Conservation (phyloP, 2,329 filamentous ascomycete species). For the Harringtonia aguacate region DNA sequence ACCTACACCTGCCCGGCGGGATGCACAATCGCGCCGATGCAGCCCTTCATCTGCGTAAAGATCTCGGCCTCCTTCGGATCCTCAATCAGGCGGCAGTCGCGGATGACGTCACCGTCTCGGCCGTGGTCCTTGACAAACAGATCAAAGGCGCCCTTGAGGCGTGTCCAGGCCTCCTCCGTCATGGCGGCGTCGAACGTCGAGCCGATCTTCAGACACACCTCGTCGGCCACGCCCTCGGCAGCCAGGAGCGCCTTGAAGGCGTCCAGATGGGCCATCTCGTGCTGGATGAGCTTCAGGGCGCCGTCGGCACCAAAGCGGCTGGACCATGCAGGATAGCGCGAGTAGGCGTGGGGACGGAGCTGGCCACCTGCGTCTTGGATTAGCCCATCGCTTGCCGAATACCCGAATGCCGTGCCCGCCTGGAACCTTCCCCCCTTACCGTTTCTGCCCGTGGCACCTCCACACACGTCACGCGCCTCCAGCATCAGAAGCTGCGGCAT, state of each 20-base stretch:
- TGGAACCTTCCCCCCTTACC: too few relatives aligned
- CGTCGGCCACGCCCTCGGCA: background rate
- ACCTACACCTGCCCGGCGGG: slow-evolving; percentile 1
- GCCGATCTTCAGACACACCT: background rate
- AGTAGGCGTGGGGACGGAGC: slow-evolving; percentile 3
- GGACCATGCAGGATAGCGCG: background rate
- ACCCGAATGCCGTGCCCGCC: too few relatives aligned
- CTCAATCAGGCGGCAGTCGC: background rate
- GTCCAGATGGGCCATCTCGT: slow-evolving; percentile 2
- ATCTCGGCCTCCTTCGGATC: slow-evolving; percentile 1
- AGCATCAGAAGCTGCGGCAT: slow-evolving; percentile 41
- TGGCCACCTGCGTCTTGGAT: slow-evolving; percentile 16
- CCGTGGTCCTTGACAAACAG: slow-evolving; percentile 1
- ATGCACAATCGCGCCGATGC: background rate
- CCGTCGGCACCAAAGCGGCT: background rate
- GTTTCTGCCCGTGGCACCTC: slow-evolving; percentile 53
- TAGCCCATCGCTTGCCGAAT: too few relatives aligned
- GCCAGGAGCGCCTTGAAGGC: background rate
- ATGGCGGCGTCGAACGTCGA: slow-evolving; percentile 2
- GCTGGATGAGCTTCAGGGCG: background rate
- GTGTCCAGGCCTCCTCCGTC: slow-evolving; percentile 1
- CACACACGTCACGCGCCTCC: slow-evolving; percentile 55
- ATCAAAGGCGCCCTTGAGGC: background rate
- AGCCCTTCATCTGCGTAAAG: slow-evolving; percentile 3
- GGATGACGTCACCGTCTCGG: slow-evolving; percentile 1